Base-by-base conservation (phyloP, 345 rosid genomes). In the Arabis alpina region DNA sequence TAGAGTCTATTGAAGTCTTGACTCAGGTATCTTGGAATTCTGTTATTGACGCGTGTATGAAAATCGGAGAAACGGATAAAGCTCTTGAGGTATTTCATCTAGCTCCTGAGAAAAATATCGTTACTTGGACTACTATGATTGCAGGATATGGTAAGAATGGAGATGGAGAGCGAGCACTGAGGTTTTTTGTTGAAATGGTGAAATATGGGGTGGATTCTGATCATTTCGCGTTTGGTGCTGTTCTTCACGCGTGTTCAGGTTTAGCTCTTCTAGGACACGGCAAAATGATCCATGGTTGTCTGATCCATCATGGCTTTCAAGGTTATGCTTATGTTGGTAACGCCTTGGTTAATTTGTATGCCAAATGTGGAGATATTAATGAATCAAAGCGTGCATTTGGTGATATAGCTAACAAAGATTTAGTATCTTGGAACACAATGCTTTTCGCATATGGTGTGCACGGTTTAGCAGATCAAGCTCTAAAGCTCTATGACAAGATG, bases 41-140 rank as follows among this genome's bases (percentile, higher is more conserved):
- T 30, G 54, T 86, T 24, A 82, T 91, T 36, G 96, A 89, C 72
- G 84, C 85, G 12, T 65, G 81, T 81, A 86, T 91, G 89, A 89
- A 78, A 79, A 64, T 41, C 8, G 96, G 92, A 66, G 81, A 89
- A 58, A 74, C 77, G 3, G 0, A 30, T 48, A 81, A 83, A 66
- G 97, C 96, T 11, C 61, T 74, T 30, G 65, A 80, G 15, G 74
- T 66, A 3, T 91, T 91, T 76, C 70, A 67, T 41, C 49, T 2
- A 4, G 62, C 82, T 24, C 88, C 88, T 5, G 87, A 77, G 75
- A 88, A 77, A 77, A 85, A 87, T 47, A 76, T 84, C 39, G 84
- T 84, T 55, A 87, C 91, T 0, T 91, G 95, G 95, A 91, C 97
- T 15, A 77, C 80, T 12, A 87, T 91, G 89, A 83, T 88, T 72